These are phyloP conservation scores for Centella asiatica DNA, from an alignment of 129 eudicot species.

Conservation along the genomic window DNA sequence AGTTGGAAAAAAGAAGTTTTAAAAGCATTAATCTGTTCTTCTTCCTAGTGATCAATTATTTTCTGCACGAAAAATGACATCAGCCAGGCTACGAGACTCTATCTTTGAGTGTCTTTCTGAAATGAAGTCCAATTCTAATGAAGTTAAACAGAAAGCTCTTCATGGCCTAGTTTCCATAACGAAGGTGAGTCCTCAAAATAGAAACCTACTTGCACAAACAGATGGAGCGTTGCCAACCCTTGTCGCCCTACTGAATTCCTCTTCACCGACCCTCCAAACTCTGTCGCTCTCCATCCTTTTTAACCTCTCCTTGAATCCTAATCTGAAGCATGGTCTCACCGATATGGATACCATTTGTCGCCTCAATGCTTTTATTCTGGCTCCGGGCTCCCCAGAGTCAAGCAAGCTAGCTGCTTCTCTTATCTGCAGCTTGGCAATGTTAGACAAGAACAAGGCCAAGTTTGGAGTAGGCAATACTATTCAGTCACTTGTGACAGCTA, in stretches of 20 bases:
- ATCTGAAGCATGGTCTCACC: slow-evolving; percentile 45
- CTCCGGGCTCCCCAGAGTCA: slow-evolving; percentile 34
- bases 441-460: slow-evolving; percentile 72
- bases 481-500: slow-evolving; percentile 37
- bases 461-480: slow-evolving; percentile 68
- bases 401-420: slow-evolving; percentile 59
- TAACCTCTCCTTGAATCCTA: slow-evolving; percentile 70
- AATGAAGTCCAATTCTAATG: slow-evolving; percentile 32
- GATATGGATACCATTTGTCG: slow-evolving; percentile 43
- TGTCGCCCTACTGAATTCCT: slow-evolving; percentile 38
- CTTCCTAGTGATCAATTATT: background rate
- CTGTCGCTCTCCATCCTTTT: slow-evolving; percentile 61
- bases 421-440: slow-evolving; percentile 72
- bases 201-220: slow-evolving; percentile 52
- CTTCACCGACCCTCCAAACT: slow-evolving; percentile 23
- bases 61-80: slow-evolving; percentile 27
- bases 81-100: slow-evolving; percentile 32
- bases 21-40: background rate
- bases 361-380: slow-evolving; percentile 43
- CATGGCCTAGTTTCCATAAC: slow-evolving; percentile 48
- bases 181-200: slow-evolving; percentile 54
- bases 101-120: slow-evolving; percentile 48
- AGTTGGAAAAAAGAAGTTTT: background rate
- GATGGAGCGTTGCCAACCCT: slow-evolving; percentile 34
- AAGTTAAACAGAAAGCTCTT: slow-evolving; percentile 37